Conservation (phyloP, 345 rosid species). For the Acer saccharum region DNA sequence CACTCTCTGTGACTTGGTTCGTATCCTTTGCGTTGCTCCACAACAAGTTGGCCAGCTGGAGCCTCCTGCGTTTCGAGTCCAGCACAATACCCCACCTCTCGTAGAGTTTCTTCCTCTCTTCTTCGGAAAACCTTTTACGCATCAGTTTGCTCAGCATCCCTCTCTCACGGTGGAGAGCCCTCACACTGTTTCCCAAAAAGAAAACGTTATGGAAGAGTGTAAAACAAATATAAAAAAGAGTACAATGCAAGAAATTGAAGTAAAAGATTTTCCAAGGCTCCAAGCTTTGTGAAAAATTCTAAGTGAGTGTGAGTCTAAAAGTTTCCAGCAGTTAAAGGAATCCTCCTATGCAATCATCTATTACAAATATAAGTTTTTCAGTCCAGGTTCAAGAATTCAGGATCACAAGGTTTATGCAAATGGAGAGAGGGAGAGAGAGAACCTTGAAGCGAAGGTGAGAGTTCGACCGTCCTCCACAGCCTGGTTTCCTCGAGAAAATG, state of each 20-base stretch:
- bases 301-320: too few relatives aligned
- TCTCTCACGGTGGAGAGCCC: conserved; percentile 74
- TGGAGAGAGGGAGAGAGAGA: conserved; percentile 21
- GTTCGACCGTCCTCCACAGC: conserved; percentile 57
- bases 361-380: background rate
- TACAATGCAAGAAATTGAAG: background rate
- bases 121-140: conserved; percentile 47
- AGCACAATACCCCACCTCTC: conserved; percentile 72
- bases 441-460: conserved; percentile 78
- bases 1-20: conserved; percentile 65
- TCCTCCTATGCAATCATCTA: background rate
- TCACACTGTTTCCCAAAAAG: conserved; percentile 47
- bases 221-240: background rate
- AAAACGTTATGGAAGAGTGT: background rate
- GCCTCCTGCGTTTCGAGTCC: conserved; percentile 74
- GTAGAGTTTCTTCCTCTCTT: conserved; percentile 67
- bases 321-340: background rate
- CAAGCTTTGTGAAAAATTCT: background rate
- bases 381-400: background rate
- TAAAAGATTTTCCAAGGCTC: background rate
- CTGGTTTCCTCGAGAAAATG: conserved; percentile 63
- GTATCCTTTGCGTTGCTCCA: conserved; percentile 72
- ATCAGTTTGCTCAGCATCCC: conserved; percentile 81
- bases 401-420: background rate
- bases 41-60: conserved; percentile 66